These are phyloP conservation scores for Rhynchosporium graminicola DNA, from an alignment of 2,329 filamentous ascomycete species.

Conservation along the genomic window DNA sequence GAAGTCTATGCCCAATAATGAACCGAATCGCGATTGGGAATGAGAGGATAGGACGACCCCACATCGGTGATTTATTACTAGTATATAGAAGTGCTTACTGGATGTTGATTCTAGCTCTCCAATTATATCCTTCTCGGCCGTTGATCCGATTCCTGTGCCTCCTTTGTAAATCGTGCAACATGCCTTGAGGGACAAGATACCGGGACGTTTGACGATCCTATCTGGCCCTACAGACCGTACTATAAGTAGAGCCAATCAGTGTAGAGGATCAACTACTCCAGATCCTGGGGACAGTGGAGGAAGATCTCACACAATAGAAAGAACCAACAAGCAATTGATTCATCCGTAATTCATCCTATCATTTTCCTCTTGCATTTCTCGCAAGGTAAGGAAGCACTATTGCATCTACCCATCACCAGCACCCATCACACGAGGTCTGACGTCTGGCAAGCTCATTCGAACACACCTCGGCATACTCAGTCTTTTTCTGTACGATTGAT, in stretches of 20 bases:
- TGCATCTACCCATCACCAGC: background rate
- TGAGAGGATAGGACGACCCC: background rate
- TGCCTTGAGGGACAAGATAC: constrained; percentile 10
- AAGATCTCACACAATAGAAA: background rate
- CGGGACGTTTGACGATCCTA: background rate
- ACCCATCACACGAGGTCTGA: background rate
- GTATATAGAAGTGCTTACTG: background rate
- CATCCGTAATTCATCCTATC: constrained; percentile 16
- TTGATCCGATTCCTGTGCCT: background rate
- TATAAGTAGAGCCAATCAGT: constrained; percentile 19
- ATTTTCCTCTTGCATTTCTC: background rate
- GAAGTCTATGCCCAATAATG: background rate
- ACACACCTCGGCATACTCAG: constrained; percentile 1
- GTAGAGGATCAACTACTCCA: background rate
- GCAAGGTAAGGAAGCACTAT: background rate
- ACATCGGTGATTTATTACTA: background rate
- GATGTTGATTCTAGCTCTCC: background rate
- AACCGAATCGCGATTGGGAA: no score
- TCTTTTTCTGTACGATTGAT: background rate
- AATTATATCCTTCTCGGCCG: background rate
- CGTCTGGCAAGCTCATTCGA: background rate
- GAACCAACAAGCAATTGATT: background rate
- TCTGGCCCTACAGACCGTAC: constrained; percentile 4
- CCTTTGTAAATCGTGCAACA: constrained; percentile 9
- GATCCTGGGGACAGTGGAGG: constrained; percentile 1